Base-by-base conservation (phyloP, 805 yeast genomes). In the Teunomyces barrocoloradensis region DNA sequence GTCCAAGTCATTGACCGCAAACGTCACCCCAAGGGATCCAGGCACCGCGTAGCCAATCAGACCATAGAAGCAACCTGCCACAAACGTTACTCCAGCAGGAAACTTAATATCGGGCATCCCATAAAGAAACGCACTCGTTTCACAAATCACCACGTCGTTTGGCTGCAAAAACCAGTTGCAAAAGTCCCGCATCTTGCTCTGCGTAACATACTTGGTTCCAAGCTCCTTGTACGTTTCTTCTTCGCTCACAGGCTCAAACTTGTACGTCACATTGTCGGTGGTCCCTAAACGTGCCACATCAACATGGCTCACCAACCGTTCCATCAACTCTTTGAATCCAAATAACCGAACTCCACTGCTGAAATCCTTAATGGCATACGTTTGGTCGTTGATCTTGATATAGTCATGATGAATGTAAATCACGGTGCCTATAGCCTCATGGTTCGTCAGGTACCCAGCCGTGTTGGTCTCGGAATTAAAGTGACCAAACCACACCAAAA, bases 41-140 rank as follows among this genome's bases (percentile, higher is more conserved):
- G 97, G 97, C 23, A 91, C 71, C 0, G 96, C 92, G 71, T 81
- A 87, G 5, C 97, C 97, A 57, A 91, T 91, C 1, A 96, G 88
- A 6, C 90, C 79, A 61, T 85, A 91, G 60, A 85, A 87, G 17
- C 82, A 78, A 67, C 89, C 96, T 2, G 89, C 77, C 33, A 84
- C 70, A 45, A 74, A 69, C 44, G 69, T 70, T 25, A 78, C 69
- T 45, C 78, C 75, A 15, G 64, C 58, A 35, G 90, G 87, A 49
- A 91, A 77, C 54, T 71, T 68, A 29, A 85, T 61, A 58, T 87
- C 92, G 27, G 88, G 81, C 38, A 85, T 60, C 6, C 85, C 91
- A 69, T 89, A 89, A 74, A 85, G 82, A 60, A 87, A 79, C 2
- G 96, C 82, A 44, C 96, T 90, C 2, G 96, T 87, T 54, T 91